phyloP scores from a whole-genome alignment of 108 stramenopile genomes.

The Stephanodiscus triporus region DNA sequence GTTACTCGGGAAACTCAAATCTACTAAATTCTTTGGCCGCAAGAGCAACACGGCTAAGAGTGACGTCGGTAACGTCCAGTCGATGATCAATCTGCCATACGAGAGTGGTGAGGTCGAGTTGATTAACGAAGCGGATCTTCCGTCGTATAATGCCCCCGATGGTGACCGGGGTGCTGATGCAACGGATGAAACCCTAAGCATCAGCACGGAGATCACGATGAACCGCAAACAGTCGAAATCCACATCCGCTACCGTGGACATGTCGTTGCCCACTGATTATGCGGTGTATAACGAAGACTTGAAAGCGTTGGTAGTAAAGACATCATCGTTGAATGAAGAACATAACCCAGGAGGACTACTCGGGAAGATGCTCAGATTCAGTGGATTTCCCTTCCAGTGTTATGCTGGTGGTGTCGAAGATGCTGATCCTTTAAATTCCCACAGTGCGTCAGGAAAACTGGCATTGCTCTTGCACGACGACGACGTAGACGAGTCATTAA shows the following conservation, averaged over 20 bases:
- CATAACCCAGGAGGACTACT: neutral
- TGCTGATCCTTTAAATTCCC: neutral
- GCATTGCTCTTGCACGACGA: neutral
- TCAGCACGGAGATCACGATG: neutral
- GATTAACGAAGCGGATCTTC: neutral
- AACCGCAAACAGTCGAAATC: neutral
- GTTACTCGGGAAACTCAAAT: neutral
- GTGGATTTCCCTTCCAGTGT: neutral
- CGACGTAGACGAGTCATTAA: constrained; percentile 1
- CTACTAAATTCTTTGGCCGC: neutral
- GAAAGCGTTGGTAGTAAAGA: neutral
- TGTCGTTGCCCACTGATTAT: neutral
- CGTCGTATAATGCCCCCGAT: neutral
- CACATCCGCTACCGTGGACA: neutral
- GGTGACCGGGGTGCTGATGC: neutral
- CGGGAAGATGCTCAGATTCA: neutral
- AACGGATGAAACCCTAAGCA: neutral
- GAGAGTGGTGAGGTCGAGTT: neutral
- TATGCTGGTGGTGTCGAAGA: neutral
- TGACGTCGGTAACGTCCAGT: neutral
- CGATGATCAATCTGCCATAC: neutral
- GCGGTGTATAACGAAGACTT: neutral
- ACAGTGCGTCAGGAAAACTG: neutral
- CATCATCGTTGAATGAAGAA: neutral
- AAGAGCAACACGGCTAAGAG: neutral